Conservation (phyloP, 2,329 filamentous ascomycete species). For the Clarireedia paspali region DNA sequence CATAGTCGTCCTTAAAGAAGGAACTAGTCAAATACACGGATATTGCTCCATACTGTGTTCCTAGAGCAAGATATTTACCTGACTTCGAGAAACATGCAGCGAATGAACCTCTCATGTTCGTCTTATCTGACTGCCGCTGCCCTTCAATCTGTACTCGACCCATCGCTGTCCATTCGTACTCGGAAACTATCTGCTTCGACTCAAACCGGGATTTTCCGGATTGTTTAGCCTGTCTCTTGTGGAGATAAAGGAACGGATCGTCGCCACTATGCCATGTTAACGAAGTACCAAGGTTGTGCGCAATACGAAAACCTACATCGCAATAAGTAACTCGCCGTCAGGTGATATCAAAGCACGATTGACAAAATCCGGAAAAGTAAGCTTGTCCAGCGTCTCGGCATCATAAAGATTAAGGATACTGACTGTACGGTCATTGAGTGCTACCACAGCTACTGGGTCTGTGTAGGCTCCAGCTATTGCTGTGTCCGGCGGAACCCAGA, state of each 20-base stretch:
- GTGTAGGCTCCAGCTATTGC: constrained; percentile 36
- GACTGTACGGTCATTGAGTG: constrained; percentile 89
- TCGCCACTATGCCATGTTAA: constrained; percentile 38
- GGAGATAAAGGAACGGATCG: constrained; percentile 78
- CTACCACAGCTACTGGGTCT: constrained; percentile 59
- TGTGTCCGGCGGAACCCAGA: constrained; percentile 44
- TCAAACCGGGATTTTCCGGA: constrained; percentile 16
- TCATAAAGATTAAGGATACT: constrained; percentile 71
- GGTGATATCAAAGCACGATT: constrained; percentile 94
- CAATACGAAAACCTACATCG: constrained; percentile 49
- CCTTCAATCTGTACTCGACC: constrained; percentile 50
- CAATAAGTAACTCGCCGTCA: constrained; percentile 70
- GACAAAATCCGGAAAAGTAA: constrained; percentile 76
- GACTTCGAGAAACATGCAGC: constrained; percentile 70
- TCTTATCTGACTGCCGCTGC: constrained; percentile 45
- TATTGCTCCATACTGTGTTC: constrained; percentile 73
- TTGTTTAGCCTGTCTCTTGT: constrained; percentile 41
- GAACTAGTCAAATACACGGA: constrained; percentile 59
- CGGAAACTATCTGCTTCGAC: constrained; percentile 17
- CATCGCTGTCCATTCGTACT: constrained; percentile 44
- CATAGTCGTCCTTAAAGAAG: constrained; percentile 37
- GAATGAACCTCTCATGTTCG: constrained; percentile 61
- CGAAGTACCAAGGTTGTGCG: neutral
- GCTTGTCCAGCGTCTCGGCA: constrained; percentile 58
- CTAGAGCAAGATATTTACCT: constrained; percentile 64